Base-by-base conservation (phyloP, 1,139 yeast genomes). In the Arxiozyma slooffiae region DNA sequence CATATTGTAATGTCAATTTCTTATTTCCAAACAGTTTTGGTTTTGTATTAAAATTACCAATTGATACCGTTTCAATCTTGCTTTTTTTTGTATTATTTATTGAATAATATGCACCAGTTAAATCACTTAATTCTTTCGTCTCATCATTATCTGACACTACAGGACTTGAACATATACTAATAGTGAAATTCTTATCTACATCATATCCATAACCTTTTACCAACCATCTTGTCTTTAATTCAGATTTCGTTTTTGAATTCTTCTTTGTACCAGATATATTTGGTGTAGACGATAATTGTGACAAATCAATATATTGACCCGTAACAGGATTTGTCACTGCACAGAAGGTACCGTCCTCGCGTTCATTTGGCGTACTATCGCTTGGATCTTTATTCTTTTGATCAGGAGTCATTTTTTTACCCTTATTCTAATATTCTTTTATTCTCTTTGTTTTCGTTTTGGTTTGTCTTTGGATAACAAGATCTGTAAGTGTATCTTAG, bases 131-230 rank as follows among this genome's bases (percentile, higher is more conserved):
- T 45, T 34, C 34, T 20, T 72, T 73, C 14, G 67, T 67, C 2
- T 30, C 36, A 3, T 62, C 63, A 22, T 55, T 55, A n/a, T 60
- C 60, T 46, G 55, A 54, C 17, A 59, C 57, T 11, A 68, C 57
- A 1, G 70, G 66, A 9, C 81, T 72, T 7, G 89, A 79, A 61
- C 97, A 89, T 4, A 89, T 73, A 9, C 94, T 92, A 42, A 89
- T 59, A 0, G 96, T 85, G 68, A 82, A 89, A 66, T 89, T 89
- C 50, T 73, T 74, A 18, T 83, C 82, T 58, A 79, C 73, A 20
- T 83, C 82, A 58, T 78, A 79, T 57, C 85, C 95, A 61, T 76
- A 77, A 0, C 95, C 95, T 53, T 76, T 75, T 3, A 90, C 80
- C 44, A 74, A 68, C 88, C 92, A 87, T 44, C 63, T 57, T 14